Base-by-base conservation (phyloP, 2,329 filamentous ascomycete genomes). In the Pseudogymnoascus sp. region DNA sequence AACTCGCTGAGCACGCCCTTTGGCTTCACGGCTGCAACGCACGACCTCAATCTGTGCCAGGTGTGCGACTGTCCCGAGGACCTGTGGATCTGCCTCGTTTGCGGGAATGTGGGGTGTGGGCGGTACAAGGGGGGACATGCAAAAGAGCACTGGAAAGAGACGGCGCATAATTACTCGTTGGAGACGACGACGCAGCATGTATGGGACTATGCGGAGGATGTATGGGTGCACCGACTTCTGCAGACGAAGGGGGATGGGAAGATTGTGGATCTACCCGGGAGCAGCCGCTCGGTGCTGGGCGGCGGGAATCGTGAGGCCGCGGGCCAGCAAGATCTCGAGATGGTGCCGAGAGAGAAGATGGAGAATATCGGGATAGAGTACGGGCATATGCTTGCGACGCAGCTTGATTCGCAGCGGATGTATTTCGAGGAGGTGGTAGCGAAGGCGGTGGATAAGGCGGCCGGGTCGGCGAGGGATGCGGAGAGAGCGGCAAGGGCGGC, bases 151-250 rank as follows among this genome's bases (percentile, higher is more conserved):
- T 97, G 91, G 85, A 92, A 96, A 75, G 84, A 90, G 63, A 96
- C 91, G 2, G 86, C 86, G 3, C 95, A 99, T 75, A 90, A 89
- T 67, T 99, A 96, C 73, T 89, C 92, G 26, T 89, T 99, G 74
- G 95, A 99, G 73, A 85, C 97, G 38, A 86, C 89, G 66, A 96
- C 92, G 0, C 93, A 99, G 74, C 89, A 96, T 70, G 93, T 99
- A 1, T 99, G 95, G 95, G 95, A 99, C 75, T 99, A 99, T 68
- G 91, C 90, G 0, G 92, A 91, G 4, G 95, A 99, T 72, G 90
- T 89, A 72, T 99, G 96, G 81, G 95, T 97, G 59, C 95, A 99
- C 75, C 88, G 95, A 8, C 85, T 97, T 61, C 96, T 99, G 63
- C 89, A 96, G 68, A 91, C 92, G 72, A 96, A 97, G 77, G 88